A percentile compares a stretch with the other conserved stretches of the same genome.
phyloP scores from a whole-genome alignment of 768 basidiomycete species.

The Kwoniella botswanensis region DNA sequence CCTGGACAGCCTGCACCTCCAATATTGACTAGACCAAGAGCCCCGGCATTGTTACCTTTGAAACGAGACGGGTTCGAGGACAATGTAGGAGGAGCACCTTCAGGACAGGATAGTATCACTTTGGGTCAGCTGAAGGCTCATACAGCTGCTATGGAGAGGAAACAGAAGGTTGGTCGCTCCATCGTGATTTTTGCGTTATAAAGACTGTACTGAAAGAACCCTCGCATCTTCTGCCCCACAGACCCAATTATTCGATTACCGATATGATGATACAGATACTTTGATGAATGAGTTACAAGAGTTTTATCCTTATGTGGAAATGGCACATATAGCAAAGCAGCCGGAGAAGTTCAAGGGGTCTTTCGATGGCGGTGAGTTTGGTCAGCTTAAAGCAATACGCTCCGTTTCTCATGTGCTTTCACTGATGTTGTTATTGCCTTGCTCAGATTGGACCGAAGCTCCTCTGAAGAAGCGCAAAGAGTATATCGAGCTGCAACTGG shows the following conservation, averaged over 20 bases:
- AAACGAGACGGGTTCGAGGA: constrained; percentile 15
- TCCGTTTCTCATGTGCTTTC: neutral
- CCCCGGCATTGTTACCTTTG: constrained; percentile 25
- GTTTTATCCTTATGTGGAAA: constrained; percentile 96
- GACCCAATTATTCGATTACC: constrained; percentile 72
- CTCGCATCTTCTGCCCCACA: constrained; percentile 2
- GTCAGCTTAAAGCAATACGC: neutral
- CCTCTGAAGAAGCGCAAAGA: constrained; percentile 68
- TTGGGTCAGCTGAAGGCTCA: constrained; percentile 53
- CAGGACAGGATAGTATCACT: constrained; percentile 47
- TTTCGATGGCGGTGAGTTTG: constrained; percentile 71
- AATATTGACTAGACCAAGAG: constrained; percentile 35
- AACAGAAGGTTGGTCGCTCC: constrained; percentile 40
- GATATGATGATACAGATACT: constrained; percentile 95
- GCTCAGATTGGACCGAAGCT: constrained; percentile 78
- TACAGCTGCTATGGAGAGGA: constrained; percentile 37
- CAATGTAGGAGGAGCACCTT: constrained; percentile 4
- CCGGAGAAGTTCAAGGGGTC: constrained; percentile 85
- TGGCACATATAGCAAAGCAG: constrained; percentile 85
- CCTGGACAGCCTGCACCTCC: constrained; percentile 20
- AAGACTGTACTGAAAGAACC: neutral
- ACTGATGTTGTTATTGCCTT: neutral
- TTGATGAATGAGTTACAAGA: constrained; percentile 96
- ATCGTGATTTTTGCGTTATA: neutral
- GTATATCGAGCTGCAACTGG: constrained; percentile 79